These are phyloP conservation scores for Pythium diclinum DNA, from an alignment of 352 stramenopile genomes.

Conservation along the genomic window DNA sequence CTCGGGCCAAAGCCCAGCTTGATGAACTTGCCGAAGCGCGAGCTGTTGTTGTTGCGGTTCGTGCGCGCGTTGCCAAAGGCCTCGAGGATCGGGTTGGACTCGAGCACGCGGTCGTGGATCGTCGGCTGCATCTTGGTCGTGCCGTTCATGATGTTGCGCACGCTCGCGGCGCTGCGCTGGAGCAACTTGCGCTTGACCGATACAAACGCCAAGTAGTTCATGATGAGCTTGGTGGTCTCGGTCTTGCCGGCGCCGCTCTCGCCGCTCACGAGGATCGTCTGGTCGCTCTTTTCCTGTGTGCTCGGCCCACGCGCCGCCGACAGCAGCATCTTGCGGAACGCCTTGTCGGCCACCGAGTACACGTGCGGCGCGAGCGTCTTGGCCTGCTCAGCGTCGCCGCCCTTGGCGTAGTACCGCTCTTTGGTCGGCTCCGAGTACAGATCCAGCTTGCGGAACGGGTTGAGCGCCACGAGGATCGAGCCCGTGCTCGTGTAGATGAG, in stretches of 20 bases:
- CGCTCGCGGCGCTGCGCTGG: slow-evolving; percentile 2
- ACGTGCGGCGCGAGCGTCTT: slow-evolving; percentile 78
- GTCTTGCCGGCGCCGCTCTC: slow-evolving; percentile 96
- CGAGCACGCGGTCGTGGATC: slow-evolving; percentile 88
- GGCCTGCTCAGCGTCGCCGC: slow-evolving; percentile 49
- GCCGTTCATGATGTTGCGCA: background rate
- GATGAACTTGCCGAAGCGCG: slow-evolving; percentile 96
- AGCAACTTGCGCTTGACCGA: slow-evolving; percentile 39
- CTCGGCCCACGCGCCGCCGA: slow-evolving; percentile 22
- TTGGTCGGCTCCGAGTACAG: slow-evolving; percentile 73
- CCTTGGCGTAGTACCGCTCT: slow-evolving; percentile 60
- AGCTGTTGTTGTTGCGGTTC: slow-evolving; percentile 96
- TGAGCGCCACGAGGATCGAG: slow-evolving; percentile 82
- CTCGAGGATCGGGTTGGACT: slow-evolving; percentile 95
- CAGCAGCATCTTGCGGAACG: slow-evolving; percentile 83
- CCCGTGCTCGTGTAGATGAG: slow-evolving; percentile 89
- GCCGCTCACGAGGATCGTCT: slow-evolving; percentile 96
- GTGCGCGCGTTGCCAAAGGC: slow-evolving; percentile 95
- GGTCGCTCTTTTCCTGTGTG: slow-evolving; percentile 50
- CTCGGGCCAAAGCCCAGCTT: slow-evolving; percentile 86
- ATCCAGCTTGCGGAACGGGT: slow-evolving; percentile 72
- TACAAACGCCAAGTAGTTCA: slow-evolving; percentile 93
- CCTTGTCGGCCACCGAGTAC: slow-evolving; percentile 80
- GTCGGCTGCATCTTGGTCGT: slow-evolving; percentile 31
- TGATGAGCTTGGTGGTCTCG: slow-evolving; percentile 96